These are phyloP conservation scores for Paspalum notatum DNA, from an alignment of 176 grass and related monocot species.

Conservation along the genomic window DNA sequence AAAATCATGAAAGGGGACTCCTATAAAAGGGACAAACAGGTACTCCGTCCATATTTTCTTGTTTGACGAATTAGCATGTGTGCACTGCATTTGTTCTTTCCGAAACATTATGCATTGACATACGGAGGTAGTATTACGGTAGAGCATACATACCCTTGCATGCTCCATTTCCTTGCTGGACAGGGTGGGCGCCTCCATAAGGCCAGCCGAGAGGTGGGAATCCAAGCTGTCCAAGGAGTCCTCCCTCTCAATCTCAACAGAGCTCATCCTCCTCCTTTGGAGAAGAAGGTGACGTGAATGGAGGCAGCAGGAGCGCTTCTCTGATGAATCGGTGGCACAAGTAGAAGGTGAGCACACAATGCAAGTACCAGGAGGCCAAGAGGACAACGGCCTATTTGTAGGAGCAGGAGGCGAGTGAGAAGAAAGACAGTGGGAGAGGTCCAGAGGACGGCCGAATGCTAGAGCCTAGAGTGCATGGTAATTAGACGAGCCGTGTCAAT, in stretches of 20 bases:
- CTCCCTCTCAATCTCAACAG: neutral
- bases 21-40: neutral
- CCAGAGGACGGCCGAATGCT: neutral
- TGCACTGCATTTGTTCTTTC: too few relatives aligned
- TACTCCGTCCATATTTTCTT: too few relatives aligned
- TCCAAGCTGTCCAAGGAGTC: neutral
- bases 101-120: too few relatives aligned
- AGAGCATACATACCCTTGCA: neutral
- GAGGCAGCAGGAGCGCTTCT: neutral
- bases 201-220: neutral
- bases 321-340: neutral
- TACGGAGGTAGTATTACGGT: neutral
- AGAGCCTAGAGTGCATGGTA: neutral
- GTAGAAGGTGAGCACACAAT: neutral
- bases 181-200: slow-evolving; percentile 10
- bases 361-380: neutral
- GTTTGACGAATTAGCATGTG: too few relatives aligned
- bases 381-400: neutral
- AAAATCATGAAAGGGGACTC: neutral
- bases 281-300: too few relatives aligned
- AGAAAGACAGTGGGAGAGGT: neutral
- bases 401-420: neutral
- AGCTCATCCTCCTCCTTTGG: neutral
- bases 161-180: neutral
- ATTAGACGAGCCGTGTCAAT: too few relatives aligned